Evolutionary conservation across 352 stramenopile species (phyloP).

Genomic region (Phytophthora nicotianae): DNA sequence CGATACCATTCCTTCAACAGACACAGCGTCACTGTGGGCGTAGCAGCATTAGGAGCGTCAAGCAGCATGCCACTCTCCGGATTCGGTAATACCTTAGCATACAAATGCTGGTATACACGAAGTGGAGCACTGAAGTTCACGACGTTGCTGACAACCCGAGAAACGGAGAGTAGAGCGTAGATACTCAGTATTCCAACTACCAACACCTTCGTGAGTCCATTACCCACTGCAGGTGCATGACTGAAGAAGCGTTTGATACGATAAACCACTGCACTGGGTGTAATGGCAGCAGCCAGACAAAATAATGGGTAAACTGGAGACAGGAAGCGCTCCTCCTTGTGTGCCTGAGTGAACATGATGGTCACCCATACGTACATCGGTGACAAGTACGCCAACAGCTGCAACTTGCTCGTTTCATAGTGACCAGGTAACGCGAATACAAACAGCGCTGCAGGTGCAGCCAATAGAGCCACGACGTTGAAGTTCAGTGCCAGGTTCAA

Average conservation of each 20-base stretch:
- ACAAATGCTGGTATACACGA: conserved; percentile 72
- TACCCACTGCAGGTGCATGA: conserved; percentile 27
- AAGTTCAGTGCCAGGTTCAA: conserved; percentile 97
- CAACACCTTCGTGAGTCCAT: conserved; percentile 35
- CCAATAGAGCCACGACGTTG: conserved; percentile 88
- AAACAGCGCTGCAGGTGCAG: conserved; percentile 45
- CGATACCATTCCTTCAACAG: conserved; percentile 98
- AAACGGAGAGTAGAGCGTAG: conserved; percentile 61
- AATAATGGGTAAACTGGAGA: conserved; percentile 96
- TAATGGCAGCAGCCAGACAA: conserved; percentile 78
- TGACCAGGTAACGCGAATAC: conserved; percentile 44
- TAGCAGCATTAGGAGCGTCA: conserved; percentile 9
- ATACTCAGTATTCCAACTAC: conserved; percentile 49
- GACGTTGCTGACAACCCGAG: conserved; percentile 66
- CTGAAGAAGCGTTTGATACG: conserved; percentile 37
- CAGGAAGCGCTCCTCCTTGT: conserved; percentile 99
- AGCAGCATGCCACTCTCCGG: conserved; percentile 29
- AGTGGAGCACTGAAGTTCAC: conserved; percentile 78
- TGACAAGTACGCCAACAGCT: conserved; percentile 53
- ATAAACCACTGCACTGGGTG: conserved; percentile 59
- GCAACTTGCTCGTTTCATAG: conserved; percentile 34
- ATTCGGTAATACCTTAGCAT: conserved; percentile 62
- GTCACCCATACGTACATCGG: conserved; percentile 91
- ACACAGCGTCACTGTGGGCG: conserved; percentile 75
- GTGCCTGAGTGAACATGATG: conserved; percentile 93